Evolutionary conservation across 2,329 filamentous ascomycete genomes (phyloP).

Genomic region (Corinectria fuckeliana): DNA sequence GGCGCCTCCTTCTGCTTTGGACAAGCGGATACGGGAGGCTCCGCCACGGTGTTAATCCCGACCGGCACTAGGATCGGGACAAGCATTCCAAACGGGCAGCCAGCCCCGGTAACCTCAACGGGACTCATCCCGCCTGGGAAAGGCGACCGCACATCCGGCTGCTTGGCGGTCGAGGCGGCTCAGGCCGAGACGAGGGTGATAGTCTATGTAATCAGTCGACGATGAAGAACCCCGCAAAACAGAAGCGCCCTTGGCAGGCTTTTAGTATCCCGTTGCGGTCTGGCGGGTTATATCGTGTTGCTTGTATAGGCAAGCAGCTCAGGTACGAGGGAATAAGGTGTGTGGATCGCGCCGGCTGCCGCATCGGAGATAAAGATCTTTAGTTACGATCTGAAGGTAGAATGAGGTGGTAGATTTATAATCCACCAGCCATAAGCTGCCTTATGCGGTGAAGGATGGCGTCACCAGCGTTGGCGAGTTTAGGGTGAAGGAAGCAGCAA

Average conservation of each 20-base stretch:
- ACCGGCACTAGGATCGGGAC: neutral
- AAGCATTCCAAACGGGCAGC: slow-evolving; percentile 7
- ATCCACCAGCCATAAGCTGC: too few species aligned
- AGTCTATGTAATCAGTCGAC: neutral
- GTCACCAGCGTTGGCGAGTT: too few species aligned
- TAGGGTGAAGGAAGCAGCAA: too few species aligned
- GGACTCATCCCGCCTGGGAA: slow-evolving; percentile 2
- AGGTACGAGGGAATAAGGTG: neutral
- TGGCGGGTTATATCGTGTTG: neutral
- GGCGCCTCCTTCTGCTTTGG: slow-evolving; percentile 13
- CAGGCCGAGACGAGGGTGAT: neutral
- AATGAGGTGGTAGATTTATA: too few species aligned
- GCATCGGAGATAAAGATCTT: neutral
- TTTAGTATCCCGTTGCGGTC: neutral
- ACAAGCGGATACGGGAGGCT: neutral
- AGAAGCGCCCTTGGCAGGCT: neutral
- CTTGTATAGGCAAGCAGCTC: neutral
- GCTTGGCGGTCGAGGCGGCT: neutral
- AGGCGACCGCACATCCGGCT: slow-evolving; percentile 1
- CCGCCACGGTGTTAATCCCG: neutral
- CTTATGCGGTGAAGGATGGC: too few species aligned
- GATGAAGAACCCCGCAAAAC: neutral
- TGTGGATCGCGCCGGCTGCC: neutral
- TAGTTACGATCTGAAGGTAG: too few species aligned
- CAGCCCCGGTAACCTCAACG: slow-evolving; percentile 3